Conservation (phyloP, 805 yeast species). For the Starmerella vaccinii region DNA sequence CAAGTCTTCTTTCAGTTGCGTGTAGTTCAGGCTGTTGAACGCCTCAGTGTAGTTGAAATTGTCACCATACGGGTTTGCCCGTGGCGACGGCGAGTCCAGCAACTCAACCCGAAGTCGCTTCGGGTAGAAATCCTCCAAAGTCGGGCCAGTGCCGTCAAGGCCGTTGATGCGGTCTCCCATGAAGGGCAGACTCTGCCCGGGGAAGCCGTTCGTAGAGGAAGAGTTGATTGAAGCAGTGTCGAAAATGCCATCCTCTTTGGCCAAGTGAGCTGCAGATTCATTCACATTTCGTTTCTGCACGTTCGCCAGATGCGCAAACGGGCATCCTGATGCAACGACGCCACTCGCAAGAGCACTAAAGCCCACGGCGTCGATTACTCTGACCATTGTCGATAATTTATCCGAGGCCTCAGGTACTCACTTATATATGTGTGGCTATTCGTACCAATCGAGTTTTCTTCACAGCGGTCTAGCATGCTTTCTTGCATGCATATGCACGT, state of each 20-base stretch:
- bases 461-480: background rate
- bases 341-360: background rate
- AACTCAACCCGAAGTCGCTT: conserved; percentile 19
- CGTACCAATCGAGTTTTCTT: background rate
- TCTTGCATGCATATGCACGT: conserved; percentile 1
- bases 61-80: conserved; percentile 15
- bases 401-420: too few relatives aligned
- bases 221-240: background rate
- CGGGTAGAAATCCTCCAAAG: conserved; percentile 18
- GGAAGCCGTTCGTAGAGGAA: conserved; percentile 1
- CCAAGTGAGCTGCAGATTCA: background rate
- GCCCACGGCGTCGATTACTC: background rate
- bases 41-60: conserved; percentile 17
- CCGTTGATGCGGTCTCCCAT: conserved; percentile 19
- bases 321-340: conserved; percentile 1
- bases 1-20: conserved; percentile 17
- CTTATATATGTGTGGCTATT: background rate
- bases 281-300: background rate
- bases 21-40: conserved; percentile 18
- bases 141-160: conserved; percentile 19
- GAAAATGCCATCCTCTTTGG: conserved; percentile 3
- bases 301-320: background rate
- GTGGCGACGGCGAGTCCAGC: conserved; percentile 14
- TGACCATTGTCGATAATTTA: background rate
- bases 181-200: background rate